phyloP scores from a whole-genome alignment of 1,139 yeast species.

The Protomyces pachydermus region DNA sequence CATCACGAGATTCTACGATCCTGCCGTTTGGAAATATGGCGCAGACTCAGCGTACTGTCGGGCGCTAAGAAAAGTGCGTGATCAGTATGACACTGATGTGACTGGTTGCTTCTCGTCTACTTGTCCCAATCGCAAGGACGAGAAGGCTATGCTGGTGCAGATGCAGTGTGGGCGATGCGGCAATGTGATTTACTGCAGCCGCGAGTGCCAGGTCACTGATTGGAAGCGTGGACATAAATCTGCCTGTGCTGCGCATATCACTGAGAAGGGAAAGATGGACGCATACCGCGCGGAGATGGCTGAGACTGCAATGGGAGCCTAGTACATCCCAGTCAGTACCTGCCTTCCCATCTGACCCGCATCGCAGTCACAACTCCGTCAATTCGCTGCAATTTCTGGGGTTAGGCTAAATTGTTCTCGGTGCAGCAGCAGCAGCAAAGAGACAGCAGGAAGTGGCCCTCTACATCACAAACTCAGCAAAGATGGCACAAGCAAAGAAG shows the following conservation, averaged over 20 bases:
- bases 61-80: neutral
- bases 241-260: neutral
- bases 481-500: slow-evolving; percentile 44
- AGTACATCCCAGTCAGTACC: too few relatives aligned
- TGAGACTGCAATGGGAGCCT: too few relatives aligned
- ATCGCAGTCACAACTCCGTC: too few relatives aligned
- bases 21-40: slow-evolving; percentile 6
- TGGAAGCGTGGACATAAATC: slow-evolving; percentile 5
- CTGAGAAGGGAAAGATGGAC: neutral
- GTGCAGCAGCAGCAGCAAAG: too few relatives aligned
- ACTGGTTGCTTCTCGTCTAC: too few relatives aligned
- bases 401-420: too few relatives aligned
- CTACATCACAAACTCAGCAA: neutral
- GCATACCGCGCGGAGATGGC: neutral
- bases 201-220: slow-evolving; percentile 15
- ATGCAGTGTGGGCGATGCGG: slow-evolving; percentile 11
- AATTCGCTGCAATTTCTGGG: too few relatives aligned
- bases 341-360: too few relatives aligned
- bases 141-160: neutral
- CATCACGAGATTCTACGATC: slow-evolving; percentile 1
- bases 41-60: slow-evolving; percentile 9
- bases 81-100: neutral
- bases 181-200: slow-evolving; percentile 5
- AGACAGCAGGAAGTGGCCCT: too few relatives aligned
- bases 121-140: too few relatives aligned